Conservation (phyloP, 1,139 yeast species). For the Saccharomyces hybrid region DNA sequence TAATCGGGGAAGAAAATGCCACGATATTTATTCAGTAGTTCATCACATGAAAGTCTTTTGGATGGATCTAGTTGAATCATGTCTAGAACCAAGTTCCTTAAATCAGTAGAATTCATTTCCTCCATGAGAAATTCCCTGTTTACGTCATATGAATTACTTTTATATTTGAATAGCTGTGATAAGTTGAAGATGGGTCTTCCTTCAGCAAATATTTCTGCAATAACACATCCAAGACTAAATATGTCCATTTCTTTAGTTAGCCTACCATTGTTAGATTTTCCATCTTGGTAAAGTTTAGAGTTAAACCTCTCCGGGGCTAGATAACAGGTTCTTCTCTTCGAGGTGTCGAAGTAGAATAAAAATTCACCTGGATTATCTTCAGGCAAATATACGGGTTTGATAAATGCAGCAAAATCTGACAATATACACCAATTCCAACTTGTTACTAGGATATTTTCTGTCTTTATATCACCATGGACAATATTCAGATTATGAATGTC, state of each 20-base stretch:
- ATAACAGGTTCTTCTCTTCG: slow-evolving; percentile 80
- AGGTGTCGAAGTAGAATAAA: slow-evolving; percentile 85
- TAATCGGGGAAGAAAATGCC: slow-evolving; percentile 57
- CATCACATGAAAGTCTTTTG: slow-evolving; percentile 49
- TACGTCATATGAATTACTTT: slow-evolving; percentile 60
- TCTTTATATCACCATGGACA: slow-evolving; percentile 84
- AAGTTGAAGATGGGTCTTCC: slow-evolving; percentile 82
- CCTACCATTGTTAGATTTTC: slow-evolving; percentile 33
- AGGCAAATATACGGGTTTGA: slow-evolving; percentile 78
- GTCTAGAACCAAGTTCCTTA: slow-evolving; percentile 48
- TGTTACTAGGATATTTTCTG: slow-evolving; percentile 81
- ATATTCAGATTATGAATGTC: slow-evolving; percentile 57
- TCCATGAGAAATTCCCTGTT: slow-evolving; percentile 36
- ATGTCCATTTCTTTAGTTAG: slow-evolving; percentile 71
- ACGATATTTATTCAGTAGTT: slow-evolving; percentile 45
- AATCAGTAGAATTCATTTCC: slow-evolving; percentile 43
- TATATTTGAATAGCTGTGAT: slow-evolving; percentile 79
- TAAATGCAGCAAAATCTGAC: slow-evolving; percentile 70
- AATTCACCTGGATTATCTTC: slow-evolving; percentile 95
- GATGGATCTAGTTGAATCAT: slow-evolving; percentile 61
- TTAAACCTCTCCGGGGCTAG: slow-evolving; percentile 89
- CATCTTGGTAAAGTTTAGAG: slow-evolving; percentile 22
- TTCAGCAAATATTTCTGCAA: slow-evolving; percentile 81
- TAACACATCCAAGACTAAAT: slow-evolving; percentile 85
- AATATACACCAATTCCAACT: slow-evolving; percentile 84